These are phyloP conservation scores for Acorus calamus DNA, from an alignment of 106 monocot species.

Conservation along the genomic window DNA sequence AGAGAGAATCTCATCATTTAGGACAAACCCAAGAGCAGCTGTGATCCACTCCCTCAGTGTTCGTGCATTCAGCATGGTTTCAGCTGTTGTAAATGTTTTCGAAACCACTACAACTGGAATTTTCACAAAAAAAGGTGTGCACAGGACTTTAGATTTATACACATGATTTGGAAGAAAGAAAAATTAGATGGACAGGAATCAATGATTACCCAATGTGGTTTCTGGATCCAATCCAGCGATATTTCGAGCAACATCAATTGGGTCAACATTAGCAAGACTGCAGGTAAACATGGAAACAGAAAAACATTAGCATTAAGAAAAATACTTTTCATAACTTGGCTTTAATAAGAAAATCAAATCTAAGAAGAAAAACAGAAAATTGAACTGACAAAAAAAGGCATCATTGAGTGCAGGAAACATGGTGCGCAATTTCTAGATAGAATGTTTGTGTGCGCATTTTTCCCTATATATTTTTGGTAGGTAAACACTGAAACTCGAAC, in stretches of 20 bases:
- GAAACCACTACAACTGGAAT: slow-evolving; percentile 89
- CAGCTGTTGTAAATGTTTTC: slow-evolving; percentile 95
- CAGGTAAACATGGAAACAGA: background rate
- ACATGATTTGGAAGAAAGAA: background rate
- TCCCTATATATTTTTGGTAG: too few relatives aligned
- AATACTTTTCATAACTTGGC: too few relatives aligned
- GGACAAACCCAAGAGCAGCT: slow-evolving; percentile 66
- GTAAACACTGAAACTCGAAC: too few relatives aligned
- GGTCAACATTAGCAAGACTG: slow-evolving; percentile 98
- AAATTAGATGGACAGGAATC: background rate
- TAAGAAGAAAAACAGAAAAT: too few relatives aligned
- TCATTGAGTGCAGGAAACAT: too few relatives aligned
- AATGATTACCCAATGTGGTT: slow-evolving; percentile 64
- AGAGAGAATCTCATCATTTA: background rate
- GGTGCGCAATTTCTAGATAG: too few relatives aligned
- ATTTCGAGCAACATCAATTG: slow-evolving; percentile 76
- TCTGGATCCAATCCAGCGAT: slow-evolving; percentile 74
- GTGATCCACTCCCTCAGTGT: slow-evolving; percentile 88
- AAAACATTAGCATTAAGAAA: too few relatives aligned
- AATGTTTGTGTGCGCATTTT: too few relatives aligned
- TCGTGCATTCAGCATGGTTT: slow-evolving; percentile 98
- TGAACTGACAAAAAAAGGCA: too few relatives aligned
- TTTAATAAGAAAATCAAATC: too few relatives aligned
- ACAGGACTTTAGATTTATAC: background rate
- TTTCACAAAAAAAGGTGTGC: background rate